Evolutionary conservation across 2,329 filamentous ascomycete species (phyloP), one percentile per base, ranked within the genome.

Genomic region (Zymoseptoria pseudotritici): DNA sequence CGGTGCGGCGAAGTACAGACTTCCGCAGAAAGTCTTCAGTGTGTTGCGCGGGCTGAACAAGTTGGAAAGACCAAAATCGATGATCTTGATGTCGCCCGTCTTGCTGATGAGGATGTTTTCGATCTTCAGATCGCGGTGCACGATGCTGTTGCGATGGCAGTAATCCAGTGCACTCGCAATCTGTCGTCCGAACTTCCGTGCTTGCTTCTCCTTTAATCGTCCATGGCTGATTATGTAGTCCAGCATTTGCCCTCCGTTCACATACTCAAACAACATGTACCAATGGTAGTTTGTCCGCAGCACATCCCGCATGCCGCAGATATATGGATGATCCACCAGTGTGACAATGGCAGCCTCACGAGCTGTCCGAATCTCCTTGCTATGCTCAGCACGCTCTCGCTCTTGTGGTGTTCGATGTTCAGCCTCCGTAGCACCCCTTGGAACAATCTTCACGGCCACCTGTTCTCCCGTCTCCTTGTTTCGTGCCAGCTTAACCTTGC

Each of bases 211-310:
- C 80, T 97, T 97, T 64, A 99, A 80, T 71, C 95, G 90, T 60
- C 93, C 94, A 71, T 99, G 94, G 3, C 92, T 97, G 72, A 99
- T 99, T 74, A 99, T 99, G 77, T 97, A 99, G 78, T 99, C 94
- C 63, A 99, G 86, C 94, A 99, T 97, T 77, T 99, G 94, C 19
- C 94, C 94, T 54, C 94, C 94, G 72, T 99, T 97, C 75, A 99
- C 94, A 74, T 94, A 97, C 78, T 99, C 94, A 72, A 96, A 99
- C 56, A 99, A 86, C 94, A 99, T 99, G 77, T 99, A 99, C 94
- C 94, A 99, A 76, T 99, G 94, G 74, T 97, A 94, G 71, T 94
- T 93, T 55, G 94, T 97, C 60, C 92, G 88, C 59, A 97, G 89
- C 24, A 97, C 91, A 77, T 99, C 94, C 66, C 91, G 86, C 83